phyloP scores from a whole-genome alignment of 331 rosid species.

The Phaseolus coccineus region DNA sequence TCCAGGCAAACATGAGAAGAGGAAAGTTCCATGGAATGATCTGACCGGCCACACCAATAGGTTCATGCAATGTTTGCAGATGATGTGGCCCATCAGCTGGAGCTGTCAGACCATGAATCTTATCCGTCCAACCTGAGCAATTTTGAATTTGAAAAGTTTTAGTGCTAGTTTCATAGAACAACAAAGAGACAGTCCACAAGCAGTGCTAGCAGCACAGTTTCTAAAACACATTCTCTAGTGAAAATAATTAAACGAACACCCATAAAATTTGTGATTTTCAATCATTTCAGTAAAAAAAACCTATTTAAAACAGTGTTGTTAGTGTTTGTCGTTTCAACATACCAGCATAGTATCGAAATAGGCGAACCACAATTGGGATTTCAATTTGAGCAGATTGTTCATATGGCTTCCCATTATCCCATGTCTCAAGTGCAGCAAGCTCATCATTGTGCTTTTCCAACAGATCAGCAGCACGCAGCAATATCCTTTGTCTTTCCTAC shows the following conservation, averaged over 20 bases:
- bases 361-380: constrained; percentile 61
- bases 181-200: background rate
- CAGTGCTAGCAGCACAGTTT: background rate
- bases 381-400: constrained; percentile 66
- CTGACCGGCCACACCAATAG: constrained; percentile 69
- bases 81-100: constrained; percentile 66
- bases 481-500: constrained; percentile 67
- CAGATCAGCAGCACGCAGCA: constrained; percentile 77
- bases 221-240: background rate
- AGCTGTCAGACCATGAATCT: constrained; percentile 74
- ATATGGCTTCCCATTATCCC: constrained; percentile 82
- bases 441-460: constrained; percentile 67
- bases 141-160: background rate
- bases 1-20: constrained; percentile 70
- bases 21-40: constrained; percentile 79
- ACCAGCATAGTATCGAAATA: constrained; percentile 76
- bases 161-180: background rate
- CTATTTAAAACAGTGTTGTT: background rate
- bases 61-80: constrained; percentile 67
- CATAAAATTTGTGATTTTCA: background rate
- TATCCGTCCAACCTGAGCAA: constrained; percentile 74
- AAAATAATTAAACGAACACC: background rate
- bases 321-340: constrained; percentile 2
- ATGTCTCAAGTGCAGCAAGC: constrained; percentile 72
- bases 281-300: background rate